phyloP scores from a whole-genome alignment of 768 basidiomycete species.

The Boletus tylopilopsis region DNA sequence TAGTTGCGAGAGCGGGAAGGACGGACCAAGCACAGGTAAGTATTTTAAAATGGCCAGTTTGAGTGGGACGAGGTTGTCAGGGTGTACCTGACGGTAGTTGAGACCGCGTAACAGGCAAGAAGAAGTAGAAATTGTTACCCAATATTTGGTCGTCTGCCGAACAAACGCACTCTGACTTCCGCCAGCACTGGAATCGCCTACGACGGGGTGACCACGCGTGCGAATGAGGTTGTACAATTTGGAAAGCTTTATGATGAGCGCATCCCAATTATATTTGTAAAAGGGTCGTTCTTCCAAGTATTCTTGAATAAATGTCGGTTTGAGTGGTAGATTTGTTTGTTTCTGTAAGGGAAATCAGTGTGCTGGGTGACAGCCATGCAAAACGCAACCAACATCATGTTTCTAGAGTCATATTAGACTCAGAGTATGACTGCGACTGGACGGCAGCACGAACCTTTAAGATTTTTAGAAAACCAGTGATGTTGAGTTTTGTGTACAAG shows the following conservation, averaged over 20 bases:
- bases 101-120: constrained; percentile 1
- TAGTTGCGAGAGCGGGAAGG: constrained; percentile 1
- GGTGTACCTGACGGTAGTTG: constrained; percentile 56
- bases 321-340: constrained; percentile 81
- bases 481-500: constrained; percentile 93
- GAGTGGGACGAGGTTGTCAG: constrained; percentile 89
- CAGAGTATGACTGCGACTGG: background rate
- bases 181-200: constrained; percentile 92
- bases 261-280: constrained; percentile 96
- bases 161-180: constrained; percentile 97
- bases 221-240: constrained; percentile 93
- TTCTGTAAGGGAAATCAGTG: constrained; percentile 53
- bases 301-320: constrained; percentile 83
- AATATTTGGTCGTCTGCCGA: constrained; percentile 98
- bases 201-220: constrained; percentile 90
- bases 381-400: constrained; percentile 68
- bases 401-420: constrained; percentile 48
- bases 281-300: constrained; percentile 94
- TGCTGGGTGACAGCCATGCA: background rate
- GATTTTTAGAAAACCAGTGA: constrained; percentile 99
- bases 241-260: constrained; percentile 92
- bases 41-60: constrained; percentile 92
- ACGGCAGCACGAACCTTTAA: constrained; percentile 59
- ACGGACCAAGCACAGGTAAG: constrained; percentile 87
- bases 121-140: constrained; percentile 52